Conservation (phyloP, 2,329 filamentous ascomycete species). For the Fusarium veterinarium region DNA sequence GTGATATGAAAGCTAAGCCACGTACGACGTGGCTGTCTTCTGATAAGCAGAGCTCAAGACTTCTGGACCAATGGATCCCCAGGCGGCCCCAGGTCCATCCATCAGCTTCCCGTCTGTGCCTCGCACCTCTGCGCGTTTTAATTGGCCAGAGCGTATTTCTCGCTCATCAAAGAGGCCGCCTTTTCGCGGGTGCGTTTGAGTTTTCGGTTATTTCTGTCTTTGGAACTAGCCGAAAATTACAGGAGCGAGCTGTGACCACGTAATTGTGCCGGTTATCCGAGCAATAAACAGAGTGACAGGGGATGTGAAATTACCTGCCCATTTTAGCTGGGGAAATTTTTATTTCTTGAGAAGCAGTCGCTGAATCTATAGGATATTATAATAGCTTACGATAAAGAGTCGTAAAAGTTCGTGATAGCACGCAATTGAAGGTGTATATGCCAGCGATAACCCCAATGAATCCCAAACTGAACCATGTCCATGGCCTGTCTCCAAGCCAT, state of each 20-base stretch:
- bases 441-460: neutral
- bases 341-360: neutral
- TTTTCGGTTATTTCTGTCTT: neutral
- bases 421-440: neutral
- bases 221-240: neutral
- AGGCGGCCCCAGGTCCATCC: neutral
- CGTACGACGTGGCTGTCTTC: neutral
- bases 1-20: neutral
- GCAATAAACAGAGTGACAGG: neutral
- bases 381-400: neutral
- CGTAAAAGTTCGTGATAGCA: neutral
- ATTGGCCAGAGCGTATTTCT: neutral
- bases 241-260: neutral
- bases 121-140: neutral
- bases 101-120: neutral
- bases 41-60: neutral
- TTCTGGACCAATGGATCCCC: neutral
- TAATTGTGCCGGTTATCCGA: neutral
- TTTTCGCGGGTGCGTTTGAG: neutral
- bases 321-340: neutral
- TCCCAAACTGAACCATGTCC: neutral
- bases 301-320: neutral
- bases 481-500: neutral
- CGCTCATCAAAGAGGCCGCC: neutral
- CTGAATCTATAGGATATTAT: neutral